Conservation (phyloP, 306 rosid genomes). For the Vigna mungo region DNA sequence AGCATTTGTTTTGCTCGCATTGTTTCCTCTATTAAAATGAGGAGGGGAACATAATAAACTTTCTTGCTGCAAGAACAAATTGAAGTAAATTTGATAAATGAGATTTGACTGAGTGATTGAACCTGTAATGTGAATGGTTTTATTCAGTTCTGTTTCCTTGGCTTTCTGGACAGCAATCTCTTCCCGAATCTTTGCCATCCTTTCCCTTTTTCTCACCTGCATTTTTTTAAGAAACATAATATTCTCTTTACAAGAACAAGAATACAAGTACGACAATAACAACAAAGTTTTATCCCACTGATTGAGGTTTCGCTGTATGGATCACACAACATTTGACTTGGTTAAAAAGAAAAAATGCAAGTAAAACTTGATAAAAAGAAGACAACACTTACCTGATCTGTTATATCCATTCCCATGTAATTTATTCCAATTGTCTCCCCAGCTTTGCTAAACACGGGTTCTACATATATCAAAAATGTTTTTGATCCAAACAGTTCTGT, state of each 20-base stretch:
- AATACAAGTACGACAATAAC: background rate
- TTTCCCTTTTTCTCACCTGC: conserved; percentile 91
- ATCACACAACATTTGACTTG: background rate
- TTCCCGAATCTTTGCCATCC: conserved; percentile 86
- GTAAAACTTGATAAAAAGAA: background rate
- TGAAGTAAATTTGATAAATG: conserved; percentile 25
- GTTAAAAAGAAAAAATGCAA: conserved; percentile 6
- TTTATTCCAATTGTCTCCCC: conserved; percentile 93
- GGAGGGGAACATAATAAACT: conserved; percentile 29
- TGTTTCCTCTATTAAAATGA: conserved; percentile 73
- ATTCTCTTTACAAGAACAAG: conserved; percentile 1
- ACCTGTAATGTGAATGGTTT: conserved; percentile 97
- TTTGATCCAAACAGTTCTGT: conserved; percentile 83
- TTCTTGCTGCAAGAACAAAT: conserved; percentile 19
- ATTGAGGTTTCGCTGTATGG: background rate
- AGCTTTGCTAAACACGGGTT: conserved; percentile 91
- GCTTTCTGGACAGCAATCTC: conserved; percentile 96
- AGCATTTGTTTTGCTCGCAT: conserved; percentile 98
- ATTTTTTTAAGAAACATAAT: conserved; percentile 35
- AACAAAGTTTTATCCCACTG: background rate
- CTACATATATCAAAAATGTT: conserved; percentile 89
- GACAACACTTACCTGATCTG: conserved; percentile 75
- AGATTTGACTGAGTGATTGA: conserved; percentile 32
- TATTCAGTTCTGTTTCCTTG: conserved; percentile 89
- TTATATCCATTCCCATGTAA: conserved; percentile 97